A percentile compares a stretch with the other conserved stretches of the same genome.
phyloP scores from a whole-genome alignment of 345 rosid genomes.

The Jatropha curcas region DNA sequence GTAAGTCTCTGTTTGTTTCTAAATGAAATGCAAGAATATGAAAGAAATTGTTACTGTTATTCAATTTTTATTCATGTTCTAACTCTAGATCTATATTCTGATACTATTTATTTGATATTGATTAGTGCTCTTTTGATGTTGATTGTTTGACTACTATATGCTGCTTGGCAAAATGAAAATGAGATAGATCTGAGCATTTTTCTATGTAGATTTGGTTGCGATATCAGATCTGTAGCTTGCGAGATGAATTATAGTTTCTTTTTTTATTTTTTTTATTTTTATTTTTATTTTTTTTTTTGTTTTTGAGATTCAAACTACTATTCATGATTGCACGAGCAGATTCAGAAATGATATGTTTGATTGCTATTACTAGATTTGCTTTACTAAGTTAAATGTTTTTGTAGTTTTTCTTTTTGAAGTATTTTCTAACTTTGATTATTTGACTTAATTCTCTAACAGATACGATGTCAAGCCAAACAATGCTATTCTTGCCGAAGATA shows the following conservation, averaged over 20 bases:
- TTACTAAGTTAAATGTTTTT: neutral
- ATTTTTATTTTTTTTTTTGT: neutral
- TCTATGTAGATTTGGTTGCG: neutral
- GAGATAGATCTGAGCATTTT: neutral
- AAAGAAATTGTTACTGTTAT: too few species aligned
- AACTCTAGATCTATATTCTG: neutral
- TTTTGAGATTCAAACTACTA: neutral
- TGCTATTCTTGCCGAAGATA: slow-evolving; percentile 94
- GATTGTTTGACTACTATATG: neutral
- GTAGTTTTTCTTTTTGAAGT: neutral
- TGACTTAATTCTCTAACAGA: slow-evolving; percentile 37
- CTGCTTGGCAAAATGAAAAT: neutral
- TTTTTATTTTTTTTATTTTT: neutral
- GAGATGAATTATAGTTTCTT: too few species aligned
- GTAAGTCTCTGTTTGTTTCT: slow-evolving; percentile 37
- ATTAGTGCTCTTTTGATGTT: neutral
- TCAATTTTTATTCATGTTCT: neutral
- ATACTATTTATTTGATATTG: neutral
- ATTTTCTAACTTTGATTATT: neutral
- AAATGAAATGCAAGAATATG: too few species aligned
- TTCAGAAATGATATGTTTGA: neutral
- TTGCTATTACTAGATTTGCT: neutral
- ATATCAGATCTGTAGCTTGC: neutral
- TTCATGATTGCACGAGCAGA: neutral
- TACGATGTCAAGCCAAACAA: slow-evolving; percentile 81